These are phyloP conservation scores for Populus tremula DNA, from an alignment of 345 rosid species.

Conservation along the genomic window DNA sequence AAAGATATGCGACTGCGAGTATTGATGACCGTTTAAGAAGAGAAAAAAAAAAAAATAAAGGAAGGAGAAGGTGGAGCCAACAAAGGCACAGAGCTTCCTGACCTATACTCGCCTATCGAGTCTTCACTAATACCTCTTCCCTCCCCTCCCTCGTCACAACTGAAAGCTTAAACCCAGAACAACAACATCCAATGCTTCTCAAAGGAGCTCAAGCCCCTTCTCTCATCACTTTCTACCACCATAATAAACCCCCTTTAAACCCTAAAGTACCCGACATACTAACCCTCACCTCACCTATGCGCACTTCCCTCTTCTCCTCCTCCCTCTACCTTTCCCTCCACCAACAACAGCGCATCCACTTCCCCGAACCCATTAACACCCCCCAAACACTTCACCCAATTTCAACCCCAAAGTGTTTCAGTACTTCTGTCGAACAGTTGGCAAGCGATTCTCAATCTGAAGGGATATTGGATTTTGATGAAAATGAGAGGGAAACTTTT, in stretches of 20 bases:
- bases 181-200: slow-evolving; percentile 18
- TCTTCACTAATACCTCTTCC: not conserved
- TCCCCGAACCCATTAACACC: not conserved
- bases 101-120: too few relatives aligned
- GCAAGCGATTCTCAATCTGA: slow-evolving; percentile 10
- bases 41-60: too few relatives aligned
- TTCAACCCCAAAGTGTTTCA: slow-evolving; percentile 8
- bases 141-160: not conserved
- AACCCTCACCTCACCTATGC: too few relatives aligned
- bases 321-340: slow-evolving; percentile 24
- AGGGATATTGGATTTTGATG: slow-evolving; percentile 21
- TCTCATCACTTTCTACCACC: slow-evolving; percentile 12
- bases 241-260: slow-evolving; percentile 12
- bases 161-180: not conserved
- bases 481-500: slow-evolving; percentile 5
- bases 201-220: slow-evolving; percentile 19
- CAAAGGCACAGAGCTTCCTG: too few relatives aligned
- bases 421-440: slow-evolving; percentile 54
- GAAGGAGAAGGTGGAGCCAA: too few relatives aligned
- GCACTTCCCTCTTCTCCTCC: slow-evolving; percentile 11
- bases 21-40: too few relatives aligned
- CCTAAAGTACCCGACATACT: not conserved
- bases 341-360: slow-evolving; percentile 17
- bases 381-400: slow-evolving; percentile 9
- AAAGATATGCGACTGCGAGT: too few relatives aligned